Base-by-base conservation (phyloP, 1,284 basidiomycete genomes). In the Xanthoconium separans region DNA sequence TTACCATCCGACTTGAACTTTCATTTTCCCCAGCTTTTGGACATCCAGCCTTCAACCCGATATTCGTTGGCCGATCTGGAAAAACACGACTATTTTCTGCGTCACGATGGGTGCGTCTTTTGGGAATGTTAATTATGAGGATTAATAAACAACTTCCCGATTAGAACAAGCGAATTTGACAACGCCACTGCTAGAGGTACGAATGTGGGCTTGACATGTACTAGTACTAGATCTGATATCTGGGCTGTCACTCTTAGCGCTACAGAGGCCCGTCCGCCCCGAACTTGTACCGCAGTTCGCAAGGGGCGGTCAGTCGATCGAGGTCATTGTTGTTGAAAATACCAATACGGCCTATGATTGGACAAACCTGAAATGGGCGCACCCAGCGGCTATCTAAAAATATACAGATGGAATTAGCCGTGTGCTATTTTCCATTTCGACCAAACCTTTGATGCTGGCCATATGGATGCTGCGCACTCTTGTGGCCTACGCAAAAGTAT, bases 81-180 rank as follows among this genome's bases (percentile, higher is more conserved):
- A 50, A 51, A 44, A 39, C 65, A 70, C 22, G 46, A n/a, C 7
- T 70, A 69, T 52, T 66, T 70, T 50, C 24, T 55, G 24, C 54
- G 18, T 44, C 24, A 7, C 41, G 29, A 69, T 22, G 58, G 63
- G 68, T 70, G 22, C 18, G 63, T 50, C 31, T 53, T 42, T 27
- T 18, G 39, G 30, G 13, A 30, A 42, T 47, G 39, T n/a, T 30
- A 37, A 52, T 37, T 11, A 46, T 39, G 15, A 10, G 16, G 33
- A 44, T 42, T 47, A 33, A 43, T 57, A 2, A 11, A 56, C 48
- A 6, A 66, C 40, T 49, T 39, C 33, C 49, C 11, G 45, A 48
- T 49, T 41, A 68, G 66, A 24, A 47, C 39, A 52, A 64, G 33
- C 50, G 65, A 69, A 51, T 70, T 66, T 57, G 53, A 64, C 36